Base-by-base conservation (phyloP, 1,284 basidiomycete species). In the Sanghuangporus sanghuang region DNA sequence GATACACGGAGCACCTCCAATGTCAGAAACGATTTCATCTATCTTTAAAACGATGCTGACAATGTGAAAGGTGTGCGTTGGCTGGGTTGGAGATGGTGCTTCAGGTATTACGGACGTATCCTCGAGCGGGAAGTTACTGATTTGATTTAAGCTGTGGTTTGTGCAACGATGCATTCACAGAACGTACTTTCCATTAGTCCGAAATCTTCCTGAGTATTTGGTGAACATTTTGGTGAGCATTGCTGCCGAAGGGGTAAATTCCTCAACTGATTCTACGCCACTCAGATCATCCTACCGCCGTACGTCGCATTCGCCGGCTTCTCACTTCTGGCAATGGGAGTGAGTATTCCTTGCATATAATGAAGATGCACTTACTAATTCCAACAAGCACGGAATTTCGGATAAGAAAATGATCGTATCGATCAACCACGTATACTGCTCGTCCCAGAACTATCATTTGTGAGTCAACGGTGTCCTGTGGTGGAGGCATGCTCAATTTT, bases 1-100 rank as follows among this genome's bases (percentile, higher is more conserved):
- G 76, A 73, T 82, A 21, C 77, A 83, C 63, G 83, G 81, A 6
- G 75, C 80, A 1, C 75, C 84, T 61, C 77, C 84, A 0, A 84
- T 84, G 85, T 85, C 65, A 46, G 79, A 69, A 21, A 50, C 18
- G 12, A 36, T n/a, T 49, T 39, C 55, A 18, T 54, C 16, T 38
- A 16, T 38, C 35, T 35, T 16, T 23, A 18, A 50, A 36, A 21
- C 39, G 36, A 65, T 50, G 38, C 66, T 49, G 21, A 44, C 12
- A 36, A 63, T 64, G 18, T 40, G 32, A 39, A 35, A 85, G 84
- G 81, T 76, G 77, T 40, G 76, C 75, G 14, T 73, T 80, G 1
- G 77, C 84, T 2, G 79, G 77, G 3, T 69, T 86, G 23, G 72
- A 76, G 32, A 75, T 85, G 12, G 80, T 83, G 6, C 67, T 84